Conservation (phyloP, 2,329 filamentous ascomycete species). For the Pyricularia sp. region DNA sequence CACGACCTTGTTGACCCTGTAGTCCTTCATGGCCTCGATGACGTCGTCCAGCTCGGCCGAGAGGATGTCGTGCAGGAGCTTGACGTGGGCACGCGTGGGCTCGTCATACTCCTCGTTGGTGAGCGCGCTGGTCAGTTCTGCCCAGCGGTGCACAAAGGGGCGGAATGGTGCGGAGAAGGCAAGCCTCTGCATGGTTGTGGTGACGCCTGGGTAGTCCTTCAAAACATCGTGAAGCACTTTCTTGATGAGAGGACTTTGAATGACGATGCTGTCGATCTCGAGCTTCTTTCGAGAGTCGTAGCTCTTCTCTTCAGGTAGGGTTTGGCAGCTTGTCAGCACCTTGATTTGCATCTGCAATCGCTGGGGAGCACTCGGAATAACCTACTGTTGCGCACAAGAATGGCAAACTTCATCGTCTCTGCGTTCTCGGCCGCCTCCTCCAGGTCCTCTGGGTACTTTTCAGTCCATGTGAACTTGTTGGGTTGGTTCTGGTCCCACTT, state of each 20-base stretch:
- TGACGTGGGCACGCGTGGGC: slow-evolving; percentile 30
- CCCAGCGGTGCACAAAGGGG: slow-evolving; percentile 56
- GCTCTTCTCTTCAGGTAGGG: slow-evolving; percentile 24
- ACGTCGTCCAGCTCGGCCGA: slow-evolving; percentile 35
- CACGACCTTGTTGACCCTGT: slow-evolving; percentile 37
- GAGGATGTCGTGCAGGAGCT: slow-evolving; percentile 33
- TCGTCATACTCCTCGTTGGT: slow-evolving; percentile 25
- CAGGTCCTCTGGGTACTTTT: slow-evolving; percentile 39
- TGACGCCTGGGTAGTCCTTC: slow-evolving; percentile 46
- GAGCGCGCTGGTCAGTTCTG: slow-evolving; percentile 27
- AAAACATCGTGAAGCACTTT: slow-evolving; percentile 41
- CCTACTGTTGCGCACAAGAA: slow-evolving; percentile 39
- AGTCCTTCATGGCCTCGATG: slow-evolving; percentile 36
- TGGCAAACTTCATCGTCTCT: slow-evolving; percentile 47
- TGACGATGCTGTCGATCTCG: slow-evolving; percentile 48
- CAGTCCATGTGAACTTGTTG: slow-evolving; percentile 33
- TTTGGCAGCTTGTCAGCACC: neutral
- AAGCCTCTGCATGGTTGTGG: slow-evolving; percentile 43
- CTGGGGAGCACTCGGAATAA: neutral
- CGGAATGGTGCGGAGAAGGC: slow-evolving; percentile 49
- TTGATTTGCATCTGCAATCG: neutral
- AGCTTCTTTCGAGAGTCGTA: slow-evolving; percentile 48
- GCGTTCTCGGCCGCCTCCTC: slow-evolving; percentile 46
- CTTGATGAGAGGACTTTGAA: slow-evolving; percentile 55
- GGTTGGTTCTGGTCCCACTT: slow-evolving; percentile 9